Evolutionary conservation across 345 rosid genomes (phyloP), one percentile per base, ranked within the genome.

Genomic region (Populus pruinosa): DNA sequence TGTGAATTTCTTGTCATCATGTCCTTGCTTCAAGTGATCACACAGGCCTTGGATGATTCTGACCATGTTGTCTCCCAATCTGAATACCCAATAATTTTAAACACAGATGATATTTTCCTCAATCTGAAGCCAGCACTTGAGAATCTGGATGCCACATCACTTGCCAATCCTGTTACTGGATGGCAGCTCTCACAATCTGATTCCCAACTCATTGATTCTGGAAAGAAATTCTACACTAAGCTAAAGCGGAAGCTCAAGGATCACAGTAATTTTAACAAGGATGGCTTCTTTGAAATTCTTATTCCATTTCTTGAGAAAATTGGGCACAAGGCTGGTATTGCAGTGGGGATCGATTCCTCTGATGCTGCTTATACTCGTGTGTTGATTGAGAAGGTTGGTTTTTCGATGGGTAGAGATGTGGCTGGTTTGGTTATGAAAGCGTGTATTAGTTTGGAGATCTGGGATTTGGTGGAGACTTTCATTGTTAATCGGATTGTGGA

Each of bases 401-500:
- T 76, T 78, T 71, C 83, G 64, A 82, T 90, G 89, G 93, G 97
- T 72, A 80, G 83, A 55, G 89, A 91, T 71, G 86, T 88, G 35
- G 81, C 75, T 31, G 86, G 86, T 77, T 85, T 95, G 84, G 85
- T 95, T 74, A 82, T 93, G 88, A 92, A 90, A 85, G 94, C 86
- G 0, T 93, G 88, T 83, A 13, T 90, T 56, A 76, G 79, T 80
- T 72, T 94, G 61, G 90, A 85, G 82, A 76, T 89, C 55, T 93
- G 94, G 99, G 93, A 91, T 53, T 76, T 93, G 80, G 90, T 92
- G 66, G 89, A 86, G 75, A 67, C 82, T 69, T 77, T 93, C 85
- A 83, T 95, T 80, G 80, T 82, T 39, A 80, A 75, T 33, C 84
- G 89, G 23, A 75, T 84, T 76, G 88, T 91, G 67, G 85, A 83